Conservation (phyloP, 108 stramenopile species). For the Cylindrotheca closterium region DNA sequence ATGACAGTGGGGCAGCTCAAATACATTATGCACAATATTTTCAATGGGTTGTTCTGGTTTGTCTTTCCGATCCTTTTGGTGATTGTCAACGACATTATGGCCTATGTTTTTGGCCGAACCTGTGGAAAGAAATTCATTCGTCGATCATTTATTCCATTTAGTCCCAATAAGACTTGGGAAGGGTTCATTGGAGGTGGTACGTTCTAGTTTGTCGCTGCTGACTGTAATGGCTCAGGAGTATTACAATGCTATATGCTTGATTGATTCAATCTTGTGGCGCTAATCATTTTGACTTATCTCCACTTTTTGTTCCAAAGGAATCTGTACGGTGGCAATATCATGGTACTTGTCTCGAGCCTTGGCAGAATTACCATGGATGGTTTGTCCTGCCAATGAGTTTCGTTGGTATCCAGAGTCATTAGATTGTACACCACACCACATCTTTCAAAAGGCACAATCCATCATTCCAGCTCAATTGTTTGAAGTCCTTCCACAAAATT, state of each 20-base stretch:
- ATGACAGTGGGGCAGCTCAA: conserved; percentile 92
- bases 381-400: conserved; percentile 85
- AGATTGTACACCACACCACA: conserved; percentile 77
- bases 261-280: neutral
- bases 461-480: conserved; percentile 77
- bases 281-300: neutral
- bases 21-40: conserved; percentile 95
- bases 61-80: conserved; percentile 91
- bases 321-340: conserved; percentile 88
- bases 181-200: conserved; percentile 38
- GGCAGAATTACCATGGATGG: conserved; percentile 87
- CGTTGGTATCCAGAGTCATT: conserved; percentile 60
- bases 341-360: conserved; percentile 86
- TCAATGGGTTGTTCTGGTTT: conserved; percentile 99
- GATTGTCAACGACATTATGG: conserved; percentile 95
- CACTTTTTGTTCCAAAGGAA: conserved; percentile 20
- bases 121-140: conserved; percentile 92
- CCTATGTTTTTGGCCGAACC: conserved; percentile 92
- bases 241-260: neutral
- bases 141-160: conserved; percentile 83
- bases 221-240: neutral
- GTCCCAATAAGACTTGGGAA: conserved; percentile 99
- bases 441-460: conserved; percentile 61
- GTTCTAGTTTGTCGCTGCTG: neutral
- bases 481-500: conserved; percentile 62